These are phyloP conservation scores for Mollisiaceae sp. DNA, from an alignment of 2,329 filamentous ascomycete genomes.

Conservation along the genomic window DNA sequence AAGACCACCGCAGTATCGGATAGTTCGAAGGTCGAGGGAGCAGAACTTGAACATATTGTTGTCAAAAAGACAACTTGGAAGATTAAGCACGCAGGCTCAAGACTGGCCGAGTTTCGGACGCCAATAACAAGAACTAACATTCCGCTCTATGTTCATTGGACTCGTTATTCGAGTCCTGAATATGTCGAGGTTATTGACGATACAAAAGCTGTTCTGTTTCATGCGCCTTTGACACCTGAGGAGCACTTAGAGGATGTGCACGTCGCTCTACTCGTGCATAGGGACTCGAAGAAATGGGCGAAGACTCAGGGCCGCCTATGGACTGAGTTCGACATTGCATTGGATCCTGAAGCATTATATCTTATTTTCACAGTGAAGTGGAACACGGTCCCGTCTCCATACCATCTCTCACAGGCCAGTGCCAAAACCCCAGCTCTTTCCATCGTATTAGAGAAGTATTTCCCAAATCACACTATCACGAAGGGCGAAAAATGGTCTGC, in stretches of 20 bases:
- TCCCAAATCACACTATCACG: slow-evolving; percentile 33
- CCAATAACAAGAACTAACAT: slow-evolving; percentile 31
- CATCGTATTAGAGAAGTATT: slow-evolving; percentile 39
- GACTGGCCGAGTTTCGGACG: slow-evolving; percentile 28
- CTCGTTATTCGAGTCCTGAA: slow-evolving; percentile 13
- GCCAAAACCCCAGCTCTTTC: slow-evolving; percentile 29
- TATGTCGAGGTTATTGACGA: slow-evolving; percentile 36
- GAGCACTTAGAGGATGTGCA: slow-evolving; percentile 33
- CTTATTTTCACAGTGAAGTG: slow-evolving; percentile 40
- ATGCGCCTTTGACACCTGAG: slow-evolving; percentile 25
- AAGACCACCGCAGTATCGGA: slow-evolving; percentile 22
- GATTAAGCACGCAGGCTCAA: slow-evolving; percentile 20
- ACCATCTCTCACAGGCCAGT: slow-evolving; percentile 24
- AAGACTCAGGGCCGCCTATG: slow-evolving; percentile 37
- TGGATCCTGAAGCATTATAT: slow-evolving; percentile 32
- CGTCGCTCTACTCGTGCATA: slow-evolving; percentile 33
- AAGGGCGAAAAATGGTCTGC: slow-evolving; percentile 48
- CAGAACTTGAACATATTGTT: slow-evolving; percentile 33
- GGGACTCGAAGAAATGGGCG: slow-evolving; percentile 32
- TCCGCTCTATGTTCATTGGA: slow-evolving; percentile 29
- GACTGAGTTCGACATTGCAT: slow-evolving; percentile 35
- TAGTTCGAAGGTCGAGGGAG: neutral
- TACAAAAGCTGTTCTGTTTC: slow-evolving; percentile 25
- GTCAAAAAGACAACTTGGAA: slow-evolving; percentile 36
- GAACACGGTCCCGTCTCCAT: slow-evolving; percentile 38